Evolutionary conservation across 2,329 filamentous ascomycete genomes (phyloP), one percentile per base, ranked within the genome.

Genomic region (Penicillium psychrosexuale): DNA sequence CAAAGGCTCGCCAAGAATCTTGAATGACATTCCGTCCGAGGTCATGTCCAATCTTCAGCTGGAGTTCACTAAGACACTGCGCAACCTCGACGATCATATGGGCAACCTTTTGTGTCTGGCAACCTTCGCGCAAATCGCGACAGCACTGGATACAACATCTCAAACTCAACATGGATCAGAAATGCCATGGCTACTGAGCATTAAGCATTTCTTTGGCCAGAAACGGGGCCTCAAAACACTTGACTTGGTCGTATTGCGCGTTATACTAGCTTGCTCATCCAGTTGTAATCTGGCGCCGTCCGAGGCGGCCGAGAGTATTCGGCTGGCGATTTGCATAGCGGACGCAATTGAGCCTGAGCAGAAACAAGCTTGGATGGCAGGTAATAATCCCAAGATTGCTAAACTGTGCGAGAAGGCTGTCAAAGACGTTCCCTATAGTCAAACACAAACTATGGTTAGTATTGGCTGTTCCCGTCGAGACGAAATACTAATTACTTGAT

Each of bases 61-160:
- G 2, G 70, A 72, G 57, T 68, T 71, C 17, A 75, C 67, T 22
- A 74, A 70, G 46, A 71, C 65, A 5, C 51, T 75, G n/a, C 70
- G 70, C 30, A 74, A 73, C 47, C 57, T 75, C 24, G 69, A 74
- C 40, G 69, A 75, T 45, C 70, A 74, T 19, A 67, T 74, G 65
- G 72, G 68, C 7, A 76, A 71, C 34, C 62, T 77, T 6, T 58
- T 76, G n/a, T 75, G 72, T 38, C 66, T 77, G n/a, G 72, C 73
- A 12, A 72, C 69, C 0, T 73, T 76, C 55, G 69, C 73, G 5
- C 69, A 65, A 3, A 67, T 77, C 19, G 59, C 67, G 45, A 65
- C 64, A 6, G 56, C 63, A 8, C 55, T 57, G 47, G 42, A 36
- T 11, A 12, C 46, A 27, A 36, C 30, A 13, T 31, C 36, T 12